These are phyloP conservation scores for Geum urbanum DNA, from an alignment of 306 rosid genomes.

Conservation along the genomic window DNA sequence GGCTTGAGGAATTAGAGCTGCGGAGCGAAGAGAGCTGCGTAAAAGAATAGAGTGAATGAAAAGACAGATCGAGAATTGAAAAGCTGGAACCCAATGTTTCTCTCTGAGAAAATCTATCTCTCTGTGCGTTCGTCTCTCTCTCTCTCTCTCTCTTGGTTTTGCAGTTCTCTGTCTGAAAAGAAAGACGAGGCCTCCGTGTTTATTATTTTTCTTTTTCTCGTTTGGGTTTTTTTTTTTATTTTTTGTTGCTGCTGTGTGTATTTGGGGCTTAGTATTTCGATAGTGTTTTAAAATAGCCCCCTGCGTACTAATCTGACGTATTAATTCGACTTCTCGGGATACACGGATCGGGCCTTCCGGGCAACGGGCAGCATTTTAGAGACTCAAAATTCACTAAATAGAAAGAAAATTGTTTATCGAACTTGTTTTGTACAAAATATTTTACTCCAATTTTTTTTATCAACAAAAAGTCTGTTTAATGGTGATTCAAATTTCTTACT, in stretches of 20 bases:
- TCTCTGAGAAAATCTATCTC: conserved; percentile 22
- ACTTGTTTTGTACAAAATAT: too few relatives aligned
- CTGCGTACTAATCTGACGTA: background rate
- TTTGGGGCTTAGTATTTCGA: conserved; percentile 8
- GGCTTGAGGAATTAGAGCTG: conserved; percentile 36
- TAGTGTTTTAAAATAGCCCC: conserved; percentile 15
- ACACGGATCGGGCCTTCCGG: too few relatives aligned
- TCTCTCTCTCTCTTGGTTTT: conserved; percentile 31
- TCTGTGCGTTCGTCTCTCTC: conserved; percentile 23
- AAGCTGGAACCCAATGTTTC: conserved; percentile 17
- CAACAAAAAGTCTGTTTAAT: too few relatives aligned
- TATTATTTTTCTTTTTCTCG: background rate
- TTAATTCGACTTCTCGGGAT: background rate
- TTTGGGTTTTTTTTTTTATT: conserved; percentile 1
- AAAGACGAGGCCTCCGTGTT: conserved; percentile 40
- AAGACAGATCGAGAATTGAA: conserved; percentile 42
- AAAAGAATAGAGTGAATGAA: conserved; percentile 24
- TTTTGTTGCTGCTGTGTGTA: conserved; percentile 15
- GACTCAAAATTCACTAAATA: too few relatives aligned
- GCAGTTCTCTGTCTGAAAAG: conserved; percentile 55
- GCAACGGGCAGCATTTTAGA: too few relatives aligned
- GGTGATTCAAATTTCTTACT: too few relatives aligned
- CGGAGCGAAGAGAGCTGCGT: conserved; percentile 32
- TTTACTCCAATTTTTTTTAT: too few relatives aligned
- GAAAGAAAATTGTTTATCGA: too few relatives aligned